phyloP scores from a whole-genome alignment of 768 basidiomycete genomes.

The Fistulinella prunicolor region DNA sequence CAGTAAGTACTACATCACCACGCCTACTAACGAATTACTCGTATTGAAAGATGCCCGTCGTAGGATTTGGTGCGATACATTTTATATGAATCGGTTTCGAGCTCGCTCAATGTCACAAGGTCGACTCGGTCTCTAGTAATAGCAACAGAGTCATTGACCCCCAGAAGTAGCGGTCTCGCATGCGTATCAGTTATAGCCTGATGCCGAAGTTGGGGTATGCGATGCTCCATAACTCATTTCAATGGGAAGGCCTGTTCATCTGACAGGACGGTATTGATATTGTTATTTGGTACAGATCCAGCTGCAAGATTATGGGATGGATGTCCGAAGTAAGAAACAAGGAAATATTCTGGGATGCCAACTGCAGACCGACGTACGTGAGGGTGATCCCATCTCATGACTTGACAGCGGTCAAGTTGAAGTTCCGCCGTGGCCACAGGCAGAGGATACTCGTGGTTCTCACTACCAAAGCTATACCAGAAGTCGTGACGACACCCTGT shows the following conservation, averaged over 20 bases:
- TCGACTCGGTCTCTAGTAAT: neutral
- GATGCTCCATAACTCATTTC: neutral
- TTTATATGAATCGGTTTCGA: slow-evolving; percentile 38
- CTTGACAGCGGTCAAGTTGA: slow-evolving; percentile 52
- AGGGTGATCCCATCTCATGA: neutral
- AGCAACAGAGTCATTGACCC: slow-evolving; percentile 50
- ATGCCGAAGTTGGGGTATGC: slow-evolving; percentile 48
- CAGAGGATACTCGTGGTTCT: slow-evolving; percentile 60
- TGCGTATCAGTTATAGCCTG: slow-evolving; percentile 69
- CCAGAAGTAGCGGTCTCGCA: slow-evolving; percentile 55
- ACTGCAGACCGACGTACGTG: slow-evolving; percentile 57
- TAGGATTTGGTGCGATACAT: slow-evolving; percentile 68
- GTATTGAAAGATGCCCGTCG: slow-evolving; percentile 50
- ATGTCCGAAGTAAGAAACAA: slow-evolving; percentile 57
- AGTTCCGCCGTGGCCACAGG: slow-evolving; percentile 62
- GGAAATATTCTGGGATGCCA: slow-evolving; percentile 57
- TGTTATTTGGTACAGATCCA: too few species aligned
- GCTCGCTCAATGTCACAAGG: neutral
- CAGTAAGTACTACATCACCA: too few species aligned
- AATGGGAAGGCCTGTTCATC: neutral
- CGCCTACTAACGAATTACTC: too few species aligned
- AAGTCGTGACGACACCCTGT: slow-evolving; percentile 54
- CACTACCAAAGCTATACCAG: slow-evolving; percentile 70
- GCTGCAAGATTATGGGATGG: slow-evolving; percentile 56
- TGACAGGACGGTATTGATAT: neutral